These are phyloP conservation scores for Conidiobolus incongruus DNA, from an alignment of 371 early-diverging fungal species.

Conservation along the genomic window DNA sequence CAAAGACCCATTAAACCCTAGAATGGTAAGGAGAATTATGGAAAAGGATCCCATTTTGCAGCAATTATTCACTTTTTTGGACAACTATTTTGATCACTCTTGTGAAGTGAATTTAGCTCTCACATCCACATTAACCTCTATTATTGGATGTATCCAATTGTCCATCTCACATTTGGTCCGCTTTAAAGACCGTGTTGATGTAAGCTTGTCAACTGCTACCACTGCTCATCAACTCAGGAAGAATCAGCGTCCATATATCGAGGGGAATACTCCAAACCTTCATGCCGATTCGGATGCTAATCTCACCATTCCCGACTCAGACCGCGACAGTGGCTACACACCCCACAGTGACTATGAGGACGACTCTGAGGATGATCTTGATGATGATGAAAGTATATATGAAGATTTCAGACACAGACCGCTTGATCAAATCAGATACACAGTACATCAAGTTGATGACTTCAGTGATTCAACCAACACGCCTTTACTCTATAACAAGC, in stretches of 20 bases:
- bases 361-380: slow-evolving; percentile 17
- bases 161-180: slow-evolving; percentile 57
- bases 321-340: slow-evolving; percentile 6
- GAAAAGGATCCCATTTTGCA: slow-evolving; percentile 33
- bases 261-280: slow-evolving; percentile 4
- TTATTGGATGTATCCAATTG: slow-evolving; percentile 52
- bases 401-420: no score
- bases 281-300: slow-evolving; percentile 9
- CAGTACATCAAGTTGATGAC: no score
- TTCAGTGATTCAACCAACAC: no score
- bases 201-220: slow-evolving; percentile 5
- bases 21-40: no score
- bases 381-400: slow-evolving; percentile 10
- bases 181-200: slow-evolving; percentile 14
- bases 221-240: not conserved
- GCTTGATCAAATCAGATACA: no score
- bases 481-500: no score
- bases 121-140: slow-evolving; percentile 63
- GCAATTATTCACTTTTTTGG: slow-evolving; percentile 29
- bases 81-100: slow-evolving; percentile 67
- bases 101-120: slow-evolving; percentile 73
- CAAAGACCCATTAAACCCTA: no score
- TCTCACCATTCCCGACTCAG: not conserved
- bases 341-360: slow-evolving; percentile 9
- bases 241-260: slow-evolving; percentile 5